These are phyloP conservation scores for Glycine tomentella DNA, from an alignment of 306 rosid species.

Conservation along the genomic window DNA sequence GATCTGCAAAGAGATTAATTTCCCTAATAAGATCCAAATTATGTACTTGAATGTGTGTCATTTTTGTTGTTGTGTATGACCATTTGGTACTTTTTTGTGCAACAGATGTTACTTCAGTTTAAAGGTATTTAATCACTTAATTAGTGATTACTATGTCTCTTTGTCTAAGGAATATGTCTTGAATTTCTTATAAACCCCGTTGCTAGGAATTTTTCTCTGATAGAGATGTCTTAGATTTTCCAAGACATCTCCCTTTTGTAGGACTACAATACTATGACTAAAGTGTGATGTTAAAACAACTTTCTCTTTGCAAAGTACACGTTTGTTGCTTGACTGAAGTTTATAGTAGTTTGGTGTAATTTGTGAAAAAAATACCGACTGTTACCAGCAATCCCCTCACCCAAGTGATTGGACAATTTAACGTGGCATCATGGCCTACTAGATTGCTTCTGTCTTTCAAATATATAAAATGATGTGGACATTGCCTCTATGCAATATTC, in stretches of 20 bases:
- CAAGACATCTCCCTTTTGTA: slow-evolving; percentile 20
- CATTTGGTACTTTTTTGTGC: neutral
- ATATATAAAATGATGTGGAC: neutral
- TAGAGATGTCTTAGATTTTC: neutral
- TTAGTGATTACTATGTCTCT: neutral
- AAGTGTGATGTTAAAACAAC: slow-evolving; percentile 9
- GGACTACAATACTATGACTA: neutral
- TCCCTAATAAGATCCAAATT: neutral
- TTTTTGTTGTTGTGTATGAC: neutral
- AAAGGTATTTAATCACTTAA: neutral
- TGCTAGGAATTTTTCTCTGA: neutral
- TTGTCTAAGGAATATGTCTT: neutral
- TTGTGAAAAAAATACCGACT: neutral
- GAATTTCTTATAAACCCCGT: no score
- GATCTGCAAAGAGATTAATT: slow-evolving; percentile 4
- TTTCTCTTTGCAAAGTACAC: neutral
- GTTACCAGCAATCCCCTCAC: neutral
- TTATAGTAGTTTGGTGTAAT: slow-evolving; percentile 12
- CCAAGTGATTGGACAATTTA: neutral
- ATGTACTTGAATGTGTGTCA: slow-evolving; percentile 9
- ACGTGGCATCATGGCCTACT: neutral
- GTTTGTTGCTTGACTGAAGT: slow-evolving; percentile 29
- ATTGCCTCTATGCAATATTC: slow-evolving; percentile 34
- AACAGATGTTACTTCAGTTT: neutral
- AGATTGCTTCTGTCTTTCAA: slow-evolving; percentile 3